Evolutionary conservation across 2,329 filamentous ascomycete genomes (phyloP).

Genomic region (Bertia moriformis): DNA sequence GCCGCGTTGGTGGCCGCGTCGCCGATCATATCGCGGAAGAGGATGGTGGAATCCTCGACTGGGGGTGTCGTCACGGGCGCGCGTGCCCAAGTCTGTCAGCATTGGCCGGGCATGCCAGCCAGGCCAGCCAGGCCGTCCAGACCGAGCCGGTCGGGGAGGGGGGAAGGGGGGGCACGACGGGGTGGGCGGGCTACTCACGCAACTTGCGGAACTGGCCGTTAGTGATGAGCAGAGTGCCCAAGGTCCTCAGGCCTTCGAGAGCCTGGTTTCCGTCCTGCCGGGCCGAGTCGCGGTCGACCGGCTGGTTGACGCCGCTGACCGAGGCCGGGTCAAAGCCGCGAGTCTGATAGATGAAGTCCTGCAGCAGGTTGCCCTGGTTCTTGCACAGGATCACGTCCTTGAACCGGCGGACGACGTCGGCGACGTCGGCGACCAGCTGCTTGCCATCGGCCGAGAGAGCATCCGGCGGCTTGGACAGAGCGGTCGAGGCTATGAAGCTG

Average conservation of each 20-base stretch:
- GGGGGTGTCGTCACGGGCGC: too few relatives aligned
- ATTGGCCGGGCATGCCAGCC: too few relatives aligned
- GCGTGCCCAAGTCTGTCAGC: too few relatives aligned
- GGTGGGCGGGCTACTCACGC: slow-evolving; percentile 36
- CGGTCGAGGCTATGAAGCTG: slow-evolving; percentile 62
- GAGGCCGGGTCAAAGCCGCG: slow-evolving; percentile 55
- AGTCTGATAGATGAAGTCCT: slow-evolving; percentile 95
- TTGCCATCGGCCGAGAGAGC: slow-evolving; percentile 74
- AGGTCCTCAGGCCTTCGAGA: slow-evolving; percentile 69
- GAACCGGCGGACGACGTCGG: slow-evolving; percentile 67
- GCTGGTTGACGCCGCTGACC: slow-evolving; percentile 45
- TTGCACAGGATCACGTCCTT: slow-evolving; percentile 79
- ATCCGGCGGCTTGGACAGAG: slow-evolving; percentile 54
- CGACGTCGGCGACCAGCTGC: slow-evolving; percentile 62
- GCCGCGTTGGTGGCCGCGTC: slow-evolving; percentile 76
- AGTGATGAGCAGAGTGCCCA: slow-evolving; percentile 79
- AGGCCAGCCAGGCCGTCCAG: too few relatives aligned
- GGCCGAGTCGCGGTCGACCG: slow-evolving; percentile 62
- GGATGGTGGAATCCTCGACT: slow-evolving; percentile 65
- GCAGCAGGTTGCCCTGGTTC: slow-evolving; percentile 84
- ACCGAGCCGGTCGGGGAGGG: too few relatives aligned
- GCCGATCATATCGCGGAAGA: slow-evolving; percentile 79
- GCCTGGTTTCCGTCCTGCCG: slow-evolving; percentile 74
- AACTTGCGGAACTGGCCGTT: slow-evolving; percentile 95
- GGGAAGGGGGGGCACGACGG: background rate